Conservation (phyloP, 371 early-diverging fungal genomes). For the Apophysomyces trapeziformis region DNA sequence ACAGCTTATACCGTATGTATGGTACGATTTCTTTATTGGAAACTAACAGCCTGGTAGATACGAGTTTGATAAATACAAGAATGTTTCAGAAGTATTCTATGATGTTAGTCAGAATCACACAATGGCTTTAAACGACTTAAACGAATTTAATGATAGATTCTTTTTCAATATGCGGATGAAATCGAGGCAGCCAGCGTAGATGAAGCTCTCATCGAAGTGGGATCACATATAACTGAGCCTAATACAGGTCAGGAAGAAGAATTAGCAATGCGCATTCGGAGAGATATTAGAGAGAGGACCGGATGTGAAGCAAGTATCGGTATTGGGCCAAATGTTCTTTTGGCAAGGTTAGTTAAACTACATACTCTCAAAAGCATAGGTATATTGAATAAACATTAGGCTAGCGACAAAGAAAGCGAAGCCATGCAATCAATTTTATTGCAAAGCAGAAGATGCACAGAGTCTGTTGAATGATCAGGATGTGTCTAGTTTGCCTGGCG, state of each 20-base stretch:
- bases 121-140: too few relatives aligned
- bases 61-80: slow-evolving; percentile 82
- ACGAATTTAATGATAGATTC: slow-evolving; percentile 31
- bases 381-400: slow-evolving; percentile 17
- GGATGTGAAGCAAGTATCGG: slow-evolving; percentile 79
- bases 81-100: slow-evolving; percentile 71
- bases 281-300: slow-evolving; percentile 56
- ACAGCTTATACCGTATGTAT: slow-evolving; percentile 58
- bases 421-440: slow-evolving; percentile 69
- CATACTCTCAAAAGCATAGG: too few relatives aligned
- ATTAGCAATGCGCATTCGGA: slow-evolving; percentile 31
- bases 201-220: slow-evolving; percentile 79
- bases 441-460: slow-evolving; percentile 38
- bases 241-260: slow-evolving; percentile 40
- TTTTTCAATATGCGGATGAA: slow-evolving; percentile 67
- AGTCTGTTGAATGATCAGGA: slow-evolving; percentile 42
- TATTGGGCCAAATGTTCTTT: slow-evolving; percentile 71
- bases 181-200: slow-evolving; percentile 84
- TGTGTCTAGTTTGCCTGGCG: slow-evolving; percentile 51
- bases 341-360: slow-evolving; percentile 57
- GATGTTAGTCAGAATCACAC: slow-evolving; percentile 22
- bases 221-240: slow-evolving; percentile 40
- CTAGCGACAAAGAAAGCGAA: slow-evolving; percentile 84
- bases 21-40: not conserved
- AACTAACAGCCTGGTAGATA: slow-evolving; percentile 37